Conservation (phyloP, 345 rosid species). For the Hevea brasiliensis region DNA sequence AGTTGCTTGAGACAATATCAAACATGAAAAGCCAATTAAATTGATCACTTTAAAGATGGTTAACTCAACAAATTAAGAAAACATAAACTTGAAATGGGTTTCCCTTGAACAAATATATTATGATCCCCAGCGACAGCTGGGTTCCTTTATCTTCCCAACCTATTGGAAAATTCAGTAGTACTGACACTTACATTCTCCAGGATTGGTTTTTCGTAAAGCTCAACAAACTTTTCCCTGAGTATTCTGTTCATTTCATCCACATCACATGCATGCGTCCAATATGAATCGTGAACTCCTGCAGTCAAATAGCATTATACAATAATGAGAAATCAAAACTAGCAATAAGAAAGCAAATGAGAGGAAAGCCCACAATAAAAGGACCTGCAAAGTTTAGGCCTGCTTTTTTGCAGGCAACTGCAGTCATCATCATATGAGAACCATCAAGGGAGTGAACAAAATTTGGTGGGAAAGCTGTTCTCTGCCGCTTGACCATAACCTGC, state of each 20-base stretch:
- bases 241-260: constrained; percentile 81
- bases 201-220: constrained; percentile 81
- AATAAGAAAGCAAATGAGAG: constrained; percentile 13
- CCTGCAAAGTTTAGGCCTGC: constrained; percentile 94
- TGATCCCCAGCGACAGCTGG: not conserved
- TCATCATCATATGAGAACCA: constrained; percentile 99
- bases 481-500: constrained; percentile 80
- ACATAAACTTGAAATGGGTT: not conserved
- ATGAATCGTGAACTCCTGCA: constrained; percentile 98
- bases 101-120: not conserved
- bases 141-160: not conserved
- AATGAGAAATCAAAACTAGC: constrained; percentile 17
- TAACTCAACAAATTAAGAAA: not conserved
- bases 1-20: not conserved
- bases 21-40: not conserved
- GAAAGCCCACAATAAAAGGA: constrained; percentile 18
- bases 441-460: constrained; percentile 98
- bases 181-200: constrained; percentile 73
- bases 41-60: not conserved
- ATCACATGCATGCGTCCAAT: constrained; percentile 99
- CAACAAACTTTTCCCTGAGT: constrained; percentile 87
- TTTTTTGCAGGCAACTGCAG: constrained; percentile 81
- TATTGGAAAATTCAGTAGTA: not conserved
- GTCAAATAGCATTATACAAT: constrained; percentile 20
- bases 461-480: constrained; percentile 96